phyloP scores from a whole-genome alignment of 768 basidiomycete species.

The Agaricus sinodeliciosus region DNA sequence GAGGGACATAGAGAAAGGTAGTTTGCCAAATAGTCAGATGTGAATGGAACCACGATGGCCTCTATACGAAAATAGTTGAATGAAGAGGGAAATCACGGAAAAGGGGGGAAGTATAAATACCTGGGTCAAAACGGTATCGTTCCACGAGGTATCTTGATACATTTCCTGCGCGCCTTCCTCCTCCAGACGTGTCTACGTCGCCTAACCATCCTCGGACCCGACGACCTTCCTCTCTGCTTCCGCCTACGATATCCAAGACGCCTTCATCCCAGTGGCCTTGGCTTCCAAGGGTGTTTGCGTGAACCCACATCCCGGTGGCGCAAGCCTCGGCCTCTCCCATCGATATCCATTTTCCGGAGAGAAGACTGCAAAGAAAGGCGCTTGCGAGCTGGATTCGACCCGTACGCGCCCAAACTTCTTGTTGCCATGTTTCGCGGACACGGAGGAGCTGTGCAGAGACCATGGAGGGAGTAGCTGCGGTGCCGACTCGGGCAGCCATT shows the following conservation, averaged over 20 bases:
- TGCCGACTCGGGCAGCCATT: conserved; percentile 73
- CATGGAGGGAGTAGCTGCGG: conserved; percentile 61
- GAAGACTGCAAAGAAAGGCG: conserved; percentile 63
- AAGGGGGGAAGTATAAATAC: conserved; percentile 27
- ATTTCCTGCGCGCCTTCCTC: conserved; percentile 55
- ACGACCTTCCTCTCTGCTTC: conserved; percentile 66
- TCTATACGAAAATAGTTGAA: conserved; percentile 30
- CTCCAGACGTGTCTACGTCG: conserved; percentile 69
- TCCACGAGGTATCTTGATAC: conserved; percentile 73
- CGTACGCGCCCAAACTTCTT: conserved; percentile 74
- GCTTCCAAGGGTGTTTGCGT: conserved; percentile 33
- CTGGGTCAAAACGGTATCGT: conserved; percentile 74
- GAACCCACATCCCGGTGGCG: conserved; percentile 74
- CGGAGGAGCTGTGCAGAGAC: conserved; percentile 72
- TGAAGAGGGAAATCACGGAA: neutral
- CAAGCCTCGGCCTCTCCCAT: conserved; percentile 76
- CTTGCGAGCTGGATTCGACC: conserved; percentile 75
- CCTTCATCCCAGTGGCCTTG: conserved; percentile 73
- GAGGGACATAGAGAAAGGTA: conserved; percentile 76
- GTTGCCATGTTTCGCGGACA: conserved; percentile 71
- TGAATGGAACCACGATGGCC: conserved; percentile 69
- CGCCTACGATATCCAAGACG: conserved; percentile 72
- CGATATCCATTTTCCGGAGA: conserved; percentile 64
- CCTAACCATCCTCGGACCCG: conserved; percentile 75
- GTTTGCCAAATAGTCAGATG: conserved; percentile 65